Evolutionary conservation across 2,329 filamentous ascomycete genomes (phyloP), one percentile per base, ranked within the genome.

Genomic region (Ascochyta fabae): DNA sequence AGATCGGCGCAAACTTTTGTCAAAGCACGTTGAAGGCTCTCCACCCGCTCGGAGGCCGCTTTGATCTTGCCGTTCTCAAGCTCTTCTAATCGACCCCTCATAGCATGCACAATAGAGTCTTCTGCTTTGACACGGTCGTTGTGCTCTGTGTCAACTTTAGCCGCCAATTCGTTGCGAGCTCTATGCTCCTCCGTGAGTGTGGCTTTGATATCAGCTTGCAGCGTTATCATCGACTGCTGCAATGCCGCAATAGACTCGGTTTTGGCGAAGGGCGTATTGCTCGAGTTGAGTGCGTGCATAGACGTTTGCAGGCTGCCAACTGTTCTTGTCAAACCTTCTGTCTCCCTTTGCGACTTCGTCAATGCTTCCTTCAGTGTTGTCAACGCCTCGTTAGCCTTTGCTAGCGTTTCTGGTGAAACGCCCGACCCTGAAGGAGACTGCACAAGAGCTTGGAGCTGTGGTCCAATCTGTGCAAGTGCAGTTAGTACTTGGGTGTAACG

Each of bases 1-100:
- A 60, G 31, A 1, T 59, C 54, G n/a, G n/a, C 15, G 9, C 53
- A 51, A 6, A 61, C 36, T 9, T 39, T 26, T 13, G 15, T 22
- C 4, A 27, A 22, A 16, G n/a, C 22, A 4, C 6, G 5, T 15
- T 52, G 15, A n/a, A 59, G 31, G 4, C 4, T 10, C 26, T 26
- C 22, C n/a, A 42, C 8, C 3, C 33, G 16, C 4, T 52, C 40
- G 15, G n/a, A 22, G 12, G 6, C 5, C n/a, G 27, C 19, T 23
- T 34, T 34, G 31, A 43, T 42, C 39, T 43, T 41, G 29, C 24
- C 31, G 2, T 16, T 36, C 23, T 24, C 38, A 15, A 38, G 33
- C 31, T 48, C 39, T 27, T 33, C 26, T 24, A 48, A 15, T 10
- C 13, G 23, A 10, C 41, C 3, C 1, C 38, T 31, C 23, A 31